Percentiles rank a stretch among this genome's conserved stretches.
These are phyloP conservation scores for Beauveria pseudobassiana DNA, from an alignment of 2,329 filamentous ascomycete species.

Conservation along the genomic window DNA sequence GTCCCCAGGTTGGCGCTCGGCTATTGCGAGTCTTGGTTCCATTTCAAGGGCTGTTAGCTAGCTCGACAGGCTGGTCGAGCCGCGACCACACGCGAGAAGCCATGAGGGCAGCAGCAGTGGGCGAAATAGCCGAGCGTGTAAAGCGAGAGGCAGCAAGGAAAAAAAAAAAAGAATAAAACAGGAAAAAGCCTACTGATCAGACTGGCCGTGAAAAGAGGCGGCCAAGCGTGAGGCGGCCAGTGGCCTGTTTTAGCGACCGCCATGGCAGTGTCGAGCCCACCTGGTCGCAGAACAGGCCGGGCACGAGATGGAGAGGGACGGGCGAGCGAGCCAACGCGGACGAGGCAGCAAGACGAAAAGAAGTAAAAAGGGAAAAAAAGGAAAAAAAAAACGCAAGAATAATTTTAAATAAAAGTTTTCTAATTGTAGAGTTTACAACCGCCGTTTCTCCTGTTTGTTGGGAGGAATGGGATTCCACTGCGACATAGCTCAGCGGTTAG, in stretches of 20 bases:
- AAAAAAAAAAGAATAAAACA: neutral
- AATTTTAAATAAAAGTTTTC: neutral
- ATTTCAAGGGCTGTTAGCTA: too few relatives aligned
- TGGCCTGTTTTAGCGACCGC: neutral
- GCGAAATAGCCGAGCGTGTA: too few relatives aligned
- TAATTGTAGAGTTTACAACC: neutral
- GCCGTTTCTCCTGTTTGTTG: neutral
- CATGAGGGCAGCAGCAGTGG: too few relatives aligned
- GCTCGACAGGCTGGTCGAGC: too few relatives aligned
- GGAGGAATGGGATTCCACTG: neutral
- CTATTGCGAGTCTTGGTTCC: too few relatives aligned
- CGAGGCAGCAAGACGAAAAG: too few relatives aligned
- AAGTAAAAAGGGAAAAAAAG: neutral
- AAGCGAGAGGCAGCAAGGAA: neutral
- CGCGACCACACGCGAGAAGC: too few relatives aligned
- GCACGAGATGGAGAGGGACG: neutral
- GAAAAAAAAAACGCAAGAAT: neutral
- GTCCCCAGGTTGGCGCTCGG: too few relatives aligned
- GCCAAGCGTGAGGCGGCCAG: neutral
- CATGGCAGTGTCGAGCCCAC: neutral
- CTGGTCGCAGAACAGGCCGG: constrained; percentile 5
- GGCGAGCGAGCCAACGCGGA: too few relatives aligned
- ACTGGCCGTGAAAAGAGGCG: constrained; percentile 1
- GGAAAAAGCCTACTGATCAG: neutral
- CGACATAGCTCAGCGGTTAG: neutral